Percentiles rank a stretch among this genome's conserved stretches.
Conservation (phyloP, 139 green algal genomes). For the Ettlia oleoabundans region DNA sequence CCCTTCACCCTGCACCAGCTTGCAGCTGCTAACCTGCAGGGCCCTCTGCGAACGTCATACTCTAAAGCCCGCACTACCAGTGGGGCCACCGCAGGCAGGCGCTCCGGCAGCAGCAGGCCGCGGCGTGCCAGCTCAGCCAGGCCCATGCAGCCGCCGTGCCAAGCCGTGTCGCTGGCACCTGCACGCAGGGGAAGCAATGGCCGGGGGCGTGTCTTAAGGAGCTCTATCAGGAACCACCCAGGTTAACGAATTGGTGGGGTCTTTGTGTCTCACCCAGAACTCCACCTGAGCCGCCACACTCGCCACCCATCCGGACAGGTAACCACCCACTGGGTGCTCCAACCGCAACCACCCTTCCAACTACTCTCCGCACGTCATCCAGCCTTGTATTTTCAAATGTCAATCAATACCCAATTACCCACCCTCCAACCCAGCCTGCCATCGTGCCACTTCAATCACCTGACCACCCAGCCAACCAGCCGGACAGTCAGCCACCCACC, state of each 20-base stretch:
- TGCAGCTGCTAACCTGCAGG: slow-evolving; percentile 59
- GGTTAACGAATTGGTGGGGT: too few species aligned
- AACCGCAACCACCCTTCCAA: too few species aligned
- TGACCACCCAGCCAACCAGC: neutral
- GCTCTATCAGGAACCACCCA: too few species aligned
- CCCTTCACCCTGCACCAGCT: neutral
- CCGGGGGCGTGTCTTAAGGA: too few species aligned
- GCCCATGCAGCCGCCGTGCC: slow-evolving; percentile 96
- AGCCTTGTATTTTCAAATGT: too few species aligned
- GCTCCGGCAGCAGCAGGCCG: slow-evolving; percentile 80
- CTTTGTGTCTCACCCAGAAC: too few species aligned
- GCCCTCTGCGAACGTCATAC: slow-evolving; percentile 91
- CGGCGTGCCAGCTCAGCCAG: slow-evolving; percentile 93
- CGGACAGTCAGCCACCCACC: slow-evolving; percentile 28
- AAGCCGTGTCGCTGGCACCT: slow-evolving; percentile 75
- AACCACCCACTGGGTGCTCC: neutral
- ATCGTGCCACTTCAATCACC: too few species aligned
- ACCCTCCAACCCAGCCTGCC: too few species aligned
- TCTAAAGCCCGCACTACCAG: slow-evolving; percentile 75
- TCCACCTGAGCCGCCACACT: neutral
- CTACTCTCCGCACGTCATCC: too few species aligned
- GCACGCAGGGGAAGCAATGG: neutral
- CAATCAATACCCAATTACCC: too few species aligned
- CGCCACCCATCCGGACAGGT: neutral
- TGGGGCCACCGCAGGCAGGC: slow-evolving; percentile 62